Evolutionary conservation across 1,139 yeast genomes (phyloP), one percentile per base, ranked within the genome.

Genomic region (Nadsonia commutata): DNA sequence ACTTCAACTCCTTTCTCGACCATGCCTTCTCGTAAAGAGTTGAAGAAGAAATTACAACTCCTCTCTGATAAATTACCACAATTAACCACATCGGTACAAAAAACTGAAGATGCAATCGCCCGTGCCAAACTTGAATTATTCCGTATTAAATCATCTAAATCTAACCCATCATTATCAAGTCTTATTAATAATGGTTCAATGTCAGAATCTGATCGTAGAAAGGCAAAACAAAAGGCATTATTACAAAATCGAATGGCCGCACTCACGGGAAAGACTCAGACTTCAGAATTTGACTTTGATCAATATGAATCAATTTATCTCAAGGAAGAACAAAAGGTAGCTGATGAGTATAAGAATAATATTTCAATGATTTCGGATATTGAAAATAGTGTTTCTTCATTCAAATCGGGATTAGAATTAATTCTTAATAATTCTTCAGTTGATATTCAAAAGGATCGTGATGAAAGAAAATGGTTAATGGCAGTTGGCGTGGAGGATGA

Each of bases 201-300:
- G 8, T 84, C 95, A 3, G 95, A 84, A 33, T 64, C 75, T 16
- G 96, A 88, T 56, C 72, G 82, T 47, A 72, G 81, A 47, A 81
- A 81, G 55, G 90, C 86, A 41, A 79, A 74, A 52, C 78, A 84
- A 38, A 80, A 82, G 56, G 90, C 90, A 41, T 63, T 78, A 46
- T 67, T 88, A 51, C 79, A 78, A 51, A 81, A 88, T 39, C 71
- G 94, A 51, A 85, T 88, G 94, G 94, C 95, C 18, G 84, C 90
- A 7, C 68, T 90, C 52, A 86, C 96, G 0, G 97, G 96, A 1
- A 77, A 77, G 49, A 67, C 78, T 1, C 62, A 66, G 6, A 70
- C 68, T 20, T 68, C 72, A 2, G 66, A 70, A 42, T 49, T 52
- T 19, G 78, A 69, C 45, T 62, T 69, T 44, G 80, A 74, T 45